Evolutionary conservation across 2,329 filamentous ascomycete species (phyloP), one percentile per base, ranked within the genome.

Genomic region (Ophiostoma sp.): DNA sequence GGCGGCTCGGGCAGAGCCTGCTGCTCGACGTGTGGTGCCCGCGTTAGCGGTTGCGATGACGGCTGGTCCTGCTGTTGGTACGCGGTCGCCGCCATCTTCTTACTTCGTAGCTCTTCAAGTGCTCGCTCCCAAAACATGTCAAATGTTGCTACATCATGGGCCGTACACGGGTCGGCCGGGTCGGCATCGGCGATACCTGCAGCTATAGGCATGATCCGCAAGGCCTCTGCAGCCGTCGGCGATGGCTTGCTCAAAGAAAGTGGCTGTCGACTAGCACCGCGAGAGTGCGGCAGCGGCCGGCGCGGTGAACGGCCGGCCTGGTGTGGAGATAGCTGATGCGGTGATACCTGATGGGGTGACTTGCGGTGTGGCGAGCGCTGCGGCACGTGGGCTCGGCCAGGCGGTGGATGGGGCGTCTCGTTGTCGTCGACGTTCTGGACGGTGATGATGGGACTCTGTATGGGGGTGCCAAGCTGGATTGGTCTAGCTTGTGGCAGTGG

Each of bases 401-500:
- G n/a, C 38, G 16, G 40, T n/a, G 8, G 16, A 40, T 63, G 60
- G 5, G 60, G 40, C 4, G 60, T 42, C 60, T 63, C 60, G 40
- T 42, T 44, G 40, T 42, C 40, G 60, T 63, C 40, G 8, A 42
- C 60, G 16, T 63, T 63, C 8, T 42, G 60, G 8, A 42, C 8
- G 16, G 60, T 63, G 60, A 42, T 63, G 7, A 42, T 42, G 7
- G 60, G 60, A n/a, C 60, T 63, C 7, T 63, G 60, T n/a, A 44
- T 3, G 0, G 40, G 40, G 40, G 60, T 41, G 7, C 58, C 36
- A 5, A 41, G 58, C 38, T 63, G 58, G 9, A 12, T 40, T 3
- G 60, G 60, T n/a, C 60, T 8, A 5, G 60, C 60, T 16, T 63
- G 60, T 11, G 60, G 60, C n/a, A 63, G 60, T 27, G 60, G 60